A percentile compares a stretch with the other conserved stretches of the same genome.
These are phyloP conservation scores for Mucuna pruriens DNA, from an alignment of 306 rosid species.

Conservation along the genomic window DNA sequence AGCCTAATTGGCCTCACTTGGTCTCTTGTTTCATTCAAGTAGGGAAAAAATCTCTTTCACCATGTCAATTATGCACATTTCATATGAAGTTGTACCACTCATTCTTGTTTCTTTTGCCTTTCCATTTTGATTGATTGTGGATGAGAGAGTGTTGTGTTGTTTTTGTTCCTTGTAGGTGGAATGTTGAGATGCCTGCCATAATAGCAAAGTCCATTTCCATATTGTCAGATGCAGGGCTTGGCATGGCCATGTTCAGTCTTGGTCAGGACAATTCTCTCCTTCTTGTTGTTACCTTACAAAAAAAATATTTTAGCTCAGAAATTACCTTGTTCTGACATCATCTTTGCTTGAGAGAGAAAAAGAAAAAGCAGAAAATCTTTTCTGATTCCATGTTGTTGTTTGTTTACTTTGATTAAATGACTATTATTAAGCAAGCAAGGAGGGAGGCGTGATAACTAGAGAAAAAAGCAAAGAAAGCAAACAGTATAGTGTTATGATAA, in stretches of 20 bases:
- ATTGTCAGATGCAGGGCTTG: conserved; percentile 94
- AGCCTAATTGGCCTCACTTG: conserved; percentile 83
- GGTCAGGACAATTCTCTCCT: conserved; percentile 58
- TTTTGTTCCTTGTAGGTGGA: conserved; percentile 61
- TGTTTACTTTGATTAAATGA: conserved; percentile 25
- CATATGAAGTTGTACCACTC: neutral
- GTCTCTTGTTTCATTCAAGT: conserved; percentile 89
- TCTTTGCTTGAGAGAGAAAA: conserved; percentile 27
- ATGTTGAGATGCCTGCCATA: conserved; percentile 81
- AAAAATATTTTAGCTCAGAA: neutral
- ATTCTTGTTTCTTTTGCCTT: neutral
- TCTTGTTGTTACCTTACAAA: neutral
- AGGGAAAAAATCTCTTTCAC: neutral
- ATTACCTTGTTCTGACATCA: conserved; percentile 30
- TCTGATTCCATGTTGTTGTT: neutral
- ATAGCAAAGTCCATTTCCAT: conserved; percentile 85
- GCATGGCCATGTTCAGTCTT: conserved; percentile 98
- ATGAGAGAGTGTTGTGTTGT: neutral
- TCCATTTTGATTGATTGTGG: conserved; percentile 27
- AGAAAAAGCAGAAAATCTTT: neutral
- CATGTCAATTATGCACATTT: neutral
- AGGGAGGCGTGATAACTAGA: conserved; percentile 24
- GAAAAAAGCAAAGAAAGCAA: conserved; percentile 37
- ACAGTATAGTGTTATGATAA: conserved; percentile 49
- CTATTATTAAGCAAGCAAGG: conserved; percentile 38